A percentile compares a stretch with the other conserved stretches of the same genome.
These are phyloP conservation scores for Sicyos edulis DNA, from an alignment of 306 rosid genomes.

Conservation along the genomic window DNA sequence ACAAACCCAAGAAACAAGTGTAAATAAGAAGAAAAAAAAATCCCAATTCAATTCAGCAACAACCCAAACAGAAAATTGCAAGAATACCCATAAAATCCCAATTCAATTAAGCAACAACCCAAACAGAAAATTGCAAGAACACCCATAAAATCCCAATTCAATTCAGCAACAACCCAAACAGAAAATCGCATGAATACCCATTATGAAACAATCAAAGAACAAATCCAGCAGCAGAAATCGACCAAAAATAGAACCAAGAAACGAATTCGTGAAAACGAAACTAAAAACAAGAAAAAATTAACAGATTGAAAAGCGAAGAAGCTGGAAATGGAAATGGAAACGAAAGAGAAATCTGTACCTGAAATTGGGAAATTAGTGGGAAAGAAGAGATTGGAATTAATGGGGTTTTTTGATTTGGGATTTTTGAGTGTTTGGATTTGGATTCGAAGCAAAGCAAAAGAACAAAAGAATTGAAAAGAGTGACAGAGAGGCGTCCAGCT, in stretches of 20 bases:
- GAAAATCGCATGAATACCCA: neutral
- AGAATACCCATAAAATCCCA: no score
- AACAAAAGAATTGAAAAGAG: neutral
- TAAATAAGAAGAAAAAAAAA: neutral
- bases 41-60: no score
- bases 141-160: neutral
- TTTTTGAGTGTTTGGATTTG: neutral
- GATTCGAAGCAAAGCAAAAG: slow-evolving; percentile 19
- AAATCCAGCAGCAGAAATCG: neutral
- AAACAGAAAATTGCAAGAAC: no score
- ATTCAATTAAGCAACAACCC: no score
- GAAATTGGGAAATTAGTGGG: no score
- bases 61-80: no score
- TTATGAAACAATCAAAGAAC: neutral
- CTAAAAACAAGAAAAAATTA: neutral
- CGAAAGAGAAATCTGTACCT: neutral
- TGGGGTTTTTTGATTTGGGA: neutral
- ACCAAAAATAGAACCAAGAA: neutral
- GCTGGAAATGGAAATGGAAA: neutral
- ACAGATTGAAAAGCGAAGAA: neutral
- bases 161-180: neutral
- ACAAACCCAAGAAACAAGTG: neutral
- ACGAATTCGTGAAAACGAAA: slow-evolving; percentile 1
- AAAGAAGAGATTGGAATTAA: slow-evolving; percentile 16
- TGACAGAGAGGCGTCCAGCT: slow-evolving; percentile 23